Evolutionary conservation across 2,329 filamentous ascomycete genomes (phyloP), one percentile per base, ranked within the genome.

Genomic region (Acarospora socialis): DNA sequence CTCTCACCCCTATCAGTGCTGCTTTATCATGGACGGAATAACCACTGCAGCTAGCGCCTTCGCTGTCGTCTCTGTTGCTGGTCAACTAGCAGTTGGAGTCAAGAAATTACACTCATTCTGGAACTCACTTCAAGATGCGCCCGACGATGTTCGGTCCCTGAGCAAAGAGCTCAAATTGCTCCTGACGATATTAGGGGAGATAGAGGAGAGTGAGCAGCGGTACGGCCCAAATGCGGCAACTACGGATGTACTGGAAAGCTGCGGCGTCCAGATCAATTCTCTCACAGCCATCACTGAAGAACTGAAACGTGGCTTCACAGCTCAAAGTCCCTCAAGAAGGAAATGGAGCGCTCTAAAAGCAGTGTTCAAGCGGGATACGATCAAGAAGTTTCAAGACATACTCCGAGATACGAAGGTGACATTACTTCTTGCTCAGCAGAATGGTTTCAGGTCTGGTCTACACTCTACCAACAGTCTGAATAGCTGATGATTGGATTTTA

Each of bases 271-370:
- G 7, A 16, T 34, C n/a, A 22, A 22, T 18, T 12, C 4, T 16
- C 29, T 39, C 9, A 18, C 13, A 17, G 19, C 10, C 12, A 9
- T 39, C 10, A 14, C 34, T 7, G 14, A 28, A 7, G 22, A 30
- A 2, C 29, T 35, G 7, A 21, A 39, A 21, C 20, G 30, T 7
- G 35, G 30, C 7, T 35, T 38, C 21, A 12, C 22, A 7, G 32
- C 28, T 7, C 9, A 15, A 4, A 37, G 30, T 8, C 15, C 4
- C 6, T 7, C 18, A 4, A 12, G 15, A 8, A 28, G 35, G 3
- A 39, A 32, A 28, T 39, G 35, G 35, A 39, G 5, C 6, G 35
- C 30, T 30, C 27, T 39, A 13, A 39, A 30, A 14, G 29, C 25
- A 3, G 30, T 28, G n/a, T 22, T 30, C 14, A 33, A 30, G 19